These are phyloP conservation scores for Helichrysum umbraculigerum DNA, from an alignment of 129 eudicot species.

Conservation along the genomic window DNA sequence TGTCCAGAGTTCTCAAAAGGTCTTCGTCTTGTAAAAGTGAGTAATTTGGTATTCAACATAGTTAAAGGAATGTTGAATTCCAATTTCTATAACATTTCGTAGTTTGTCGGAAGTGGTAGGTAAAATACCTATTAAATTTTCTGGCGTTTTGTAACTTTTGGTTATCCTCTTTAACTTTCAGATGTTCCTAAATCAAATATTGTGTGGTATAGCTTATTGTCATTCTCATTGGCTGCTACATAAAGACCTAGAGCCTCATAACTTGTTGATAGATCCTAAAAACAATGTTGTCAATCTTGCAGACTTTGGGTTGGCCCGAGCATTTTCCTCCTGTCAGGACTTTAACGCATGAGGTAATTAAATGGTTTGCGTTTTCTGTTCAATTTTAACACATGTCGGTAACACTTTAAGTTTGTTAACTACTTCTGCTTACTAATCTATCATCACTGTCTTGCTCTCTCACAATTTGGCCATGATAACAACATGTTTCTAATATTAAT, in stretches of 20 bases:
- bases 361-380: constrained; percentile 14
- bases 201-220: no score
- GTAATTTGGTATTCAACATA: constrained; percentile 19
- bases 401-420: not conserved
- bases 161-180: constrained; percentile 33
- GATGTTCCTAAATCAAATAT: constrained; percentile 84
- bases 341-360: constrained; percentile 25
- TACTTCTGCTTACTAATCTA: not conserved
- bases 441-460: not conserved
- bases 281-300: no score
- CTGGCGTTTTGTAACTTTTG: not conserved
- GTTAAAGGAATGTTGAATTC: not conserved
- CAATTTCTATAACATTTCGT: not conserved
- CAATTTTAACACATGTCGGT: not conserved
- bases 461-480: not conserved
- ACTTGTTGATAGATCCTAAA: no score
- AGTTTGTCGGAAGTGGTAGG: no score
- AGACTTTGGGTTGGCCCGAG: no score
- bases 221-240: no score
- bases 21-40: constrained; percentile 73
- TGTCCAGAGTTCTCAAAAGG: constrained; percentile 76
- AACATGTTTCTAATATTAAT: not conserved
- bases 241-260: no score
- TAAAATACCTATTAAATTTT: not conserved
- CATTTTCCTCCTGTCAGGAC: constrained; percentile 90